Evolutionary conservation across 2,329 filamentous ascomycete genomes (phyloP).

Genomic region (Stagonosporopsis vannaccii): DNA sequence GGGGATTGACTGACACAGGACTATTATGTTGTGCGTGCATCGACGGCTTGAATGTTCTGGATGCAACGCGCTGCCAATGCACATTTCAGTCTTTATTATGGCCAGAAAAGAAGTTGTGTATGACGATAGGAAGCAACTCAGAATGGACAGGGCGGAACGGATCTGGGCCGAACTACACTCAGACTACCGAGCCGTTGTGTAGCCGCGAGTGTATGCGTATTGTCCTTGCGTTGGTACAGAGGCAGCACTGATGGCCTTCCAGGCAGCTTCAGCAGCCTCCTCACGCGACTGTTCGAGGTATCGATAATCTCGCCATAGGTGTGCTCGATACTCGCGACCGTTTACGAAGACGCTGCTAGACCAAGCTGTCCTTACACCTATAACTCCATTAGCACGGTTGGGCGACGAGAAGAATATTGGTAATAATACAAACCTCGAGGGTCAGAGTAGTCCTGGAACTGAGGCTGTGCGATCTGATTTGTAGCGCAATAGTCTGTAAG

Average conservation of each 20-base stretch:
- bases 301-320: conserved; percentile 47
- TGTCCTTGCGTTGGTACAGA: conserved; percentile 24
- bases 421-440: conserved; percentile 41
- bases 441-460: conserved; percentile 49
- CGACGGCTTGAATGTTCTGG: neutral
- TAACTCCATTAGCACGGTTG: conserved; percentile 20
- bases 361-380: conserved; percentile 48
- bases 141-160: neutral
- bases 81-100: neutral
- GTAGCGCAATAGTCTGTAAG: conserved; percentile 41
- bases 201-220: conserved; percentile 30
- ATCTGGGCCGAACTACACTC: neutral
- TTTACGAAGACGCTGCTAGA: conserved; percentile 46
- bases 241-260: conserved; percentile 36
- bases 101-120: neutral
- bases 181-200: conserved; percentile 32
- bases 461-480: conserved; percentile 46
- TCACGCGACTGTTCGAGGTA: conserved; percentile 48
- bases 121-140: neutral
- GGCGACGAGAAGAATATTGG: neutral
- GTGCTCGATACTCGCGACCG: conserved; percentile 44
- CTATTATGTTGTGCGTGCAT: neutral
- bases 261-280: conserved; percentile 47
- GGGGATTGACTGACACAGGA: neutral
- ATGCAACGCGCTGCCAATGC: neutral